phyloP scores from a whole-genome alignment of 768 basidiomycete species.

The Mycena belliarum region DNA sequence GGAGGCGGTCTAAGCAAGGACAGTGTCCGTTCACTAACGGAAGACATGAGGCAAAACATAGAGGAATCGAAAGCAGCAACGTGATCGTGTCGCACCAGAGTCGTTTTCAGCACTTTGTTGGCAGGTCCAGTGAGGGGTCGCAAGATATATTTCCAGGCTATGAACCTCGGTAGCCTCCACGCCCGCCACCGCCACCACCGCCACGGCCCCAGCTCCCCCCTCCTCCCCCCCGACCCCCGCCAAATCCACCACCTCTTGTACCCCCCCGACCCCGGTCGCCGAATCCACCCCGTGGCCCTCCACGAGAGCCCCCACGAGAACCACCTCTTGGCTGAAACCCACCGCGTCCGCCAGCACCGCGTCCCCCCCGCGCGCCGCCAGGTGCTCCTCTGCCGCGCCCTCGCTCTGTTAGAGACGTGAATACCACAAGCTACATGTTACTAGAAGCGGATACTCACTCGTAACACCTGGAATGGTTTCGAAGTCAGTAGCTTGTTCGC shows the following conservation, averaged over 20 bases:
- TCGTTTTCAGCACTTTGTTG: too few relatives aligned
- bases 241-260: conserved; percentile 44
- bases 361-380: conserved; percentile 37
- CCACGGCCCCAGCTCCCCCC: conserved; percentile 41
- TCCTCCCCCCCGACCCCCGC: conserved; percentile 35
- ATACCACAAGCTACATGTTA: conserved; percentile 7
- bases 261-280: conserved; percentile 46
- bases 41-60: too few relatives aligned
- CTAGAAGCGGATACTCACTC: conserved; percentile 37
- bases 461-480: conserved; percentile 41
- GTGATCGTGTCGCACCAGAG: conserved; percentile 1
- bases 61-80: too few relatives aligned
- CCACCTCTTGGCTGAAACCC: conserved; percentile 26
- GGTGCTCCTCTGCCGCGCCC: conserved; percentile 41
- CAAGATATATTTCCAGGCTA: conserved; percentile 22
- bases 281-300: conserved; percentile 30
- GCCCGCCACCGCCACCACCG: conserved; percentile 35
- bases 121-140: not conserved
- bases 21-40: too few relatives aligned
- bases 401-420: conserved; percentile 31
- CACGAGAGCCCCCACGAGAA: conserved; percentile 27
- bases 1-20: too few relatives aligned
- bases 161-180: conserved; percentile 46
- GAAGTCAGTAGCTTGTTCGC: not conserved
- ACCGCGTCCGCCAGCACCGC: conserved; percentile 17